Percentiles rank a stretch among this genome's conserved stretches.
Evolutionary conservation across 257 asterid species (phyloP).

Genomic region (Plantago major): DNA sequence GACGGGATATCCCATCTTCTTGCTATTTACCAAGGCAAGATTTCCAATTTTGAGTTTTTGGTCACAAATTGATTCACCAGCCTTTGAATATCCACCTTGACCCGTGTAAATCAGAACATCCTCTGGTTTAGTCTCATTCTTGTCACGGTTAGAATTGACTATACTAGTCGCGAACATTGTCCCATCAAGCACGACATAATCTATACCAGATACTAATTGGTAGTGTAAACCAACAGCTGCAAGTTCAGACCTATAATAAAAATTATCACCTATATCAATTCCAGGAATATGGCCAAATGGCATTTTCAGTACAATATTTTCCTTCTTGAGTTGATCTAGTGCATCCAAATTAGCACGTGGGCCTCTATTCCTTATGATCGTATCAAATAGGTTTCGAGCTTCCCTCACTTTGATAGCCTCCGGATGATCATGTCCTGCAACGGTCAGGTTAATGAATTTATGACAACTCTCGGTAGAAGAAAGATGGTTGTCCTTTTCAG

Average conservation of each 20-base stretch:
- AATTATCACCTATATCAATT: constrained; percentile 63
- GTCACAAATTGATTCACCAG: constrained; percentile 34
- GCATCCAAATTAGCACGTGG: constrained; percentile 15
- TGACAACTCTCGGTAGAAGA: too few species aligned
- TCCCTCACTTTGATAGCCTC: constrained; percentile 34
- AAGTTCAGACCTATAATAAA: constrained; percentile 61
- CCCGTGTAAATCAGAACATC: constrained; percentile 63
- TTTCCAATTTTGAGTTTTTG: constrained; percentile 73
- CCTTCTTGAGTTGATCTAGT: constrained; percentile 15
- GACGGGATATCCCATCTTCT: constrained; percentile 38
- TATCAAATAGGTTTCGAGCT: constrained; percentile 42
- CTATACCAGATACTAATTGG: constrained; percentile 46
- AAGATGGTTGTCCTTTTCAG: too few species aligned
- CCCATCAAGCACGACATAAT: constrained; percentile 28
- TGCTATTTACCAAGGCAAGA: constrained; percentile 58
- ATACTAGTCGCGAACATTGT: constrained; percentile 52
- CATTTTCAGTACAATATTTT: constrained; percentile 11
- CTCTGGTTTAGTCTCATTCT: constrained; percentile 20
- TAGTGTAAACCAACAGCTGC: constrained; percentile 57
- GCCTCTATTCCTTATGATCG: constrained; percentile 15
- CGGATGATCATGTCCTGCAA: constrained; percentile 17
- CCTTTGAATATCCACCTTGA: constrained; percentile 51
- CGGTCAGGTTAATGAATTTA: constrained; percentile 17
- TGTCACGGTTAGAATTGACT: constrained; percentile 61
- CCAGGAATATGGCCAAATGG: constrained; percentile 61